A percentile compares a stretch with the other conserved stretches of the same genome.
Evolutionary conservation across 768 basidiomycete species (phyloP).

Genomic region (Phlegmacium glaucopus): DNA sequence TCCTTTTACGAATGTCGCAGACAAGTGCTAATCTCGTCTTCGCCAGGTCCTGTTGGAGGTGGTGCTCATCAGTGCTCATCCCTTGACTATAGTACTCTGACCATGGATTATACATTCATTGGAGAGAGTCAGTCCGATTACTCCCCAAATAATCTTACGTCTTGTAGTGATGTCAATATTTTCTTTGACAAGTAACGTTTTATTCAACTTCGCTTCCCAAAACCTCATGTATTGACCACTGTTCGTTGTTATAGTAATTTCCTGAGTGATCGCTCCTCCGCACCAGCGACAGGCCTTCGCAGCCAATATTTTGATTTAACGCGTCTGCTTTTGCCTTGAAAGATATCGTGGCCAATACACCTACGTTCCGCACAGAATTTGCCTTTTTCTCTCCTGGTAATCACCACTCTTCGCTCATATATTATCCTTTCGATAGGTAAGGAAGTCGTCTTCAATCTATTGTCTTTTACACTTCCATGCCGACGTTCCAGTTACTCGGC

Average conservation of each 20-base stretch:
- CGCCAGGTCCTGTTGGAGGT: constrained; percentile 10
- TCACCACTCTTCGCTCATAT: constrained; percentile 16
- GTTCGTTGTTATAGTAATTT: constrained; percentile 10
- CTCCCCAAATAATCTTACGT: constrained; percentile 9
- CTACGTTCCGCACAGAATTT: constrained; percentile 20
- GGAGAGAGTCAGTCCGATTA: constrained; percentile 17
- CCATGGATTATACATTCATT: constrained; percentile 19
- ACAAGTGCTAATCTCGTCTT: no score
- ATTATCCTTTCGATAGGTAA: constrained; percentile 21
- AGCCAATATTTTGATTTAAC: constrained; percentile 19
- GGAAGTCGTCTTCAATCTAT: background rate
- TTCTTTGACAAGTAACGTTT: constrained; percentile 19
- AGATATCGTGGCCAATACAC: constrained; percentile 15
- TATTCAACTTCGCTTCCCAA: background rate
- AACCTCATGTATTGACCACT: background rate
- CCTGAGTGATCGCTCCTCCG: constrained; percentile 2
- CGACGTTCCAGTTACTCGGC: constrained; percentile 13
- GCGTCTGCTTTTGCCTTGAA: constrained; percentile 8
- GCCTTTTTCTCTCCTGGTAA: constrained; percentile 19
- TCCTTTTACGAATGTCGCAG: no score
- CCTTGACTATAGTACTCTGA: constrained; percentile 13
- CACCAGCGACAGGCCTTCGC: constrained; percentile 14
- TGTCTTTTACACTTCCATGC: background rate
- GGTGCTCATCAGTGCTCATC: constrained; percentile 18
- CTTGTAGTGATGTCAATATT: constrained; percentile 18